Base-by-base conservation (phyloP, 805 yeast genomes). In the Zygosaccharomyces pseudorouxii region DNA sequence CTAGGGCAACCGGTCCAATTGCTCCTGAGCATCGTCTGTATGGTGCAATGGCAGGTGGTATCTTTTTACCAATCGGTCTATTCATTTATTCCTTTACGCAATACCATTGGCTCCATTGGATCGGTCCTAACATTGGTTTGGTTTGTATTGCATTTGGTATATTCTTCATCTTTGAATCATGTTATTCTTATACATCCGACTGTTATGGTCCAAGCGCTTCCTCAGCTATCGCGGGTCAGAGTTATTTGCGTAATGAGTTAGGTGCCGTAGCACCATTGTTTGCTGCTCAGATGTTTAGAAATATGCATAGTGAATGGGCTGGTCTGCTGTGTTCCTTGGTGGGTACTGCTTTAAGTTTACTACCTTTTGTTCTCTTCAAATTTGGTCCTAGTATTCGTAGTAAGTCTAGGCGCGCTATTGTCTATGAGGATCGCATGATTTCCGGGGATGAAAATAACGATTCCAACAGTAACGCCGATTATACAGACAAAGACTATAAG, bases 171-270 rank as follows among this genome's bases (percentile, higher is more conserved):
- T 41, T 41, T 29, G 44, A 41, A 23, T 41, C 44, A 20, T 41
- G 44, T 14, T 41, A 41, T 11, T 41, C 44, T 11, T 41, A 41
- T 14, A 41, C 44, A 12, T 41, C 44, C 8, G 44, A 41, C 16
- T 41, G 44, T 29, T 41, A 41, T 16, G 44, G 44, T 10, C 44
- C 25, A 23, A 41, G 44, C 9, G 44, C 44, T 7, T 41, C 44
- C 16, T 41, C 44, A 11, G 44, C 44, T 23, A 41, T 41, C 29
- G 44, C 44, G 2, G 44, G 44, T 5, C 44, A 41, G 11, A 23
- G 44, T 41, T 41, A 20, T 16, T 20, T 41, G 36, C 44, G 44
- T 41, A 41, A 41, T 23, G 28, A 20, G 4, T 41, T 41, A n/a
- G 44, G 44, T 41, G 44, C 44, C 10, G 44, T 41, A 18, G 25